Base-by-base conservation (phyloP, 805 yeast genomes). In the Teunomyces pallodes region DNA sequence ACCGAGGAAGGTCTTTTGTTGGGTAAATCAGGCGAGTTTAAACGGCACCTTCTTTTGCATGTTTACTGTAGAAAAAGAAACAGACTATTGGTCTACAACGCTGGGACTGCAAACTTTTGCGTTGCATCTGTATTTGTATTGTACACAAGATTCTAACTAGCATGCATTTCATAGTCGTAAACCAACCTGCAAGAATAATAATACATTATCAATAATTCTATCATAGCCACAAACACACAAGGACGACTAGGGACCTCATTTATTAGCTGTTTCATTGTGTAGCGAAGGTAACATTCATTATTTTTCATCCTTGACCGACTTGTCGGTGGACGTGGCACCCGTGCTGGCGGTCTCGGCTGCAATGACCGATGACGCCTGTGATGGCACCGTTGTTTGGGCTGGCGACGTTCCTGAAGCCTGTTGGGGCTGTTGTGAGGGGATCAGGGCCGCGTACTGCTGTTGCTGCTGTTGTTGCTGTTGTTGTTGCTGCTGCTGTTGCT, bases 401-500 rank as follows among this genome's bases (percentile, higher is more conserved):
- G 35, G 17, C 8, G 35, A 24, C 28, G 28, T n/a, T 13, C 20
- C 43, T 28, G 20, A 14, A 8, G 42, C 30, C 30, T 39, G 42
- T 13, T 31, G 35, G 16, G 30, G 32, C 32, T 28, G 43, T 17
- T 41, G 43, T 9, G 35, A 17, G 9, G 24, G 26, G 26, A 17
- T 20, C 20, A 16, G 39, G 26, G 39, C 28, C 28, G 39, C 39
- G 20, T 41, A 30, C 14, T 41, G 43, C 35, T 27, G 43, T 10
- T 41, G 43, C 5, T 13, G 38, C 14, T 13, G 47, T 39, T 29
- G 31, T 38, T 33, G 46, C 31, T 48, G 40, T 10, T n/a, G 16
- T 29, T 16, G 40, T 14, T 9, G 13, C 13, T 31, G 14, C 17
- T 31, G 35, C 17, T n/a, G 35, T 31, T 31, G 35, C 5, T 5